Percentiles rank a stretch among this genome's conserved stretches.
phyloP scores from a whole-genome alignment of 2,329 filamentous ascomycete genomes.

The Xylariaceae sp. region DNA sequence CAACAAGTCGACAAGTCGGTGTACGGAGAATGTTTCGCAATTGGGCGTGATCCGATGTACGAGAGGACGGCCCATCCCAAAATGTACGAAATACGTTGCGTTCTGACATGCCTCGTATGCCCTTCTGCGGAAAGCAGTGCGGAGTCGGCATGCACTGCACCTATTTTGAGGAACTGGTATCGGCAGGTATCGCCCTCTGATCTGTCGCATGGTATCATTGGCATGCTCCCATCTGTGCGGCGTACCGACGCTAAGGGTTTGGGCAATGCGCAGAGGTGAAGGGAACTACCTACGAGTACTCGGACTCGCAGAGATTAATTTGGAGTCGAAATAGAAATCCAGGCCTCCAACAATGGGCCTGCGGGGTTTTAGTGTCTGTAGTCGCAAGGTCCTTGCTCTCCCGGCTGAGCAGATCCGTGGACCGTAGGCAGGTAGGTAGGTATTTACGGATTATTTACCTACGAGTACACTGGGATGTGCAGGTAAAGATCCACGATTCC shows the following conservation, averaged over 20 bases:
- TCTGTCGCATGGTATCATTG: neutral
- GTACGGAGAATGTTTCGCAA: no score
- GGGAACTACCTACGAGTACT: no score
- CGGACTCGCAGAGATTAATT: neutral
- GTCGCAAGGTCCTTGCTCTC: conserved; percentile 1
- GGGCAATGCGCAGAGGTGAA: neutral
- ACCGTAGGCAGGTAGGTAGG: conserved; percentile 1
- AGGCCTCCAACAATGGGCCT: conserved; percentile 9
- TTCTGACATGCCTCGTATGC: neutral
- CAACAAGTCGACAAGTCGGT: no score
- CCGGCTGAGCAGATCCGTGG: conserved; percentile 16
- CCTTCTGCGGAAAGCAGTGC: no score
- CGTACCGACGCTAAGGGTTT: neutral
- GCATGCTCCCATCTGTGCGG: neutral
- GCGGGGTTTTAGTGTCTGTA: conserved; percentile 3
- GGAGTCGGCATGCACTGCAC: neutral
- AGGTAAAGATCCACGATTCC: no score
- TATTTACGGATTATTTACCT: neutral
- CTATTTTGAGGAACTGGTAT: neutral
- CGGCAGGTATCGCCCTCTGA: neutral
- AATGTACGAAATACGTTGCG: neutral
- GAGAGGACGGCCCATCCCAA: neutral
- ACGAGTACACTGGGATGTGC: no score
- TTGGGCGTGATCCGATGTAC: neutral
- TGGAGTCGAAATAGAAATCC: conserved; percentile 9